Base-by-base conservation (phyloP, 495 filamentous ascomycete genomes). In the Daldinia concentrica region DNA sequence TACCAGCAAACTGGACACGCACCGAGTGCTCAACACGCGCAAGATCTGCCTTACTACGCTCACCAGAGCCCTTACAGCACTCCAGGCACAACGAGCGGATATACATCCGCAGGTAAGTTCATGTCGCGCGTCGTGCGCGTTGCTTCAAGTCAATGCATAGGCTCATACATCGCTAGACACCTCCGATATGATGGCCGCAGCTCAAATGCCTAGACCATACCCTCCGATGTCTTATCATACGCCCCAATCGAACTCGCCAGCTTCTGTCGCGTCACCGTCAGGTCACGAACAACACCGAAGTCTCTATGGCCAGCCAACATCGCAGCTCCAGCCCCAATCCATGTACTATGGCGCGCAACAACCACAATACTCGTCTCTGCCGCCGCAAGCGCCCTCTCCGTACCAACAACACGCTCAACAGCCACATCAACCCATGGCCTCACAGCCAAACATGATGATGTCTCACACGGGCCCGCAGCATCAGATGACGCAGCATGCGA, bases 191-290 rank as follows among this genome's bases (percentile, higher is more conserved):
- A 98, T 98, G 95, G 94, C 95, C 66, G 88, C 94, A 58, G 89
- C 94, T 69, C 91, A 92, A 76, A 95, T 97, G 89, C 91, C 91
- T 77, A 87, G 89, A 77, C 86, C 89, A 62, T 98, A 94, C 69
- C 95, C 94, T 26, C 93, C 94, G 29, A 97, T 97, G 68, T 82
- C 81, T 6, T 97, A 99, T 76, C 93, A 97, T 76, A 97, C 95
- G 3, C 94, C 95, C 15, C 93, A 97, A 82, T 97, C 94, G 27
- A 96, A 93, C 79, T 97, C 95, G 24, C 95, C 95, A 37, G 92
- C 93, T n/a, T 97, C 95, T 63, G 94, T 98, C 67, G 91, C 94
- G 61, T 98, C 95, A 17, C 90, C 92, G 5, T 93, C 95, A 54
- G 86, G 87, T 24, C 93, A 97, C 74, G 95, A 99, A 71, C 94